Conservation (phyloP, 1,139 yeast genomes). For the Scheffersomyces quercinus region DNA sequence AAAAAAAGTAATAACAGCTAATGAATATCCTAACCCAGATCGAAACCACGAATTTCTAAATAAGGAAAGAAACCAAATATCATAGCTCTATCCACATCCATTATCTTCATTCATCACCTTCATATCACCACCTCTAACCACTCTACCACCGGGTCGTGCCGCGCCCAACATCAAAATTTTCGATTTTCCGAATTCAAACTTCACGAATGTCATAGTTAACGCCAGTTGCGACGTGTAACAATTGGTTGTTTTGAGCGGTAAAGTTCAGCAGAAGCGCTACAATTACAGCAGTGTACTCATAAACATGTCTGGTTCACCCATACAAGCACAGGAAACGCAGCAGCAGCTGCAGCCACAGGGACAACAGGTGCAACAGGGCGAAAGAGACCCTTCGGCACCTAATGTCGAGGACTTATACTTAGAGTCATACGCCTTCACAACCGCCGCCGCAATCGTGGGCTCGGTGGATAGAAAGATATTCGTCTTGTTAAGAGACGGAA, state of each 20-base stretch:
- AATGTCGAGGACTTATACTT: conserved; percentile 54
- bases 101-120: too few relatives aligned
- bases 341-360: background rate
- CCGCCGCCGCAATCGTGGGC: conserved; percentile 95
- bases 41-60: too few relatives aligned
- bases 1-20: too few relatives aligned
- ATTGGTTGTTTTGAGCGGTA: too few relatives aligned
- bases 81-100: too few relatives aligned
- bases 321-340: conserved; percentile 8
- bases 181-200: background rate
- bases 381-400: conserved; percentile 25
- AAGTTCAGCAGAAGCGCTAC: too few relatives aligned
- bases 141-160: conserved; percentile 3
- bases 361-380: conserved; percentile 4
- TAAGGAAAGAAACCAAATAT: too few relatives aligned
- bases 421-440: conserved; percentile 84
- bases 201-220: too few relatives aligned
- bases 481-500: conserved; percentile 87
- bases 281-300: too few relatives aligned
- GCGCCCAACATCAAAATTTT: conserved; percentile 7
- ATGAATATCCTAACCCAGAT: too few relatives aligned
- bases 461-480: conserved; percentile 88
- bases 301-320: conserved; percentile 7
- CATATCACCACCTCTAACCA: too few relatives aligned
- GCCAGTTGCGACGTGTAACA: too few relatives aligned